A percentile compares a stretch with the other conserved stretches of the same genome.
These are phyloP conservation scores for Fusarium sp. DNA, from an alignment of 2,329 filamentous ascomycete species.

Conservation along the genomic window DNA sequence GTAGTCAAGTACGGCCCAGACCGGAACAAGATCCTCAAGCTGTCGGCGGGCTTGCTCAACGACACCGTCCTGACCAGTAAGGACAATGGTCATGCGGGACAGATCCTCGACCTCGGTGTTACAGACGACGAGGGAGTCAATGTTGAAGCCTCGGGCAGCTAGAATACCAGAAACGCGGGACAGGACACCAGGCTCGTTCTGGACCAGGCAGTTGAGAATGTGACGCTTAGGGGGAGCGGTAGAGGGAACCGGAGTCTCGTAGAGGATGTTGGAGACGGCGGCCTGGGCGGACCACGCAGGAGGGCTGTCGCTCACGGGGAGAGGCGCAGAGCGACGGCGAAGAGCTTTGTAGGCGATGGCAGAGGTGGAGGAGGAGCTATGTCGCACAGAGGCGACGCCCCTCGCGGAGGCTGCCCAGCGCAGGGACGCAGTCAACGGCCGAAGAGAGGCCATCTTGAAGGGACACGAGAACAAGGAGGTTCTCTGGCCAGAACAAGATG, in stretches of 20 bases:
- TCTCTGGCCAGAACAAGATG: constrained; percentile 48
- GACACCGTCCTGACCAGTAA: constrained; percentile 95
- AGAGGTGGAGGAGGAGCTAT: constrained; percentile 78
- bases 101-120: constrained; percentile 97
- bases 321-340: constrained; percentile 88
- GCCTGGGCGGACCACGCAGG: constrained; percentile 92
- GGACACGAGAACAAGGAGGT: constrained; percentile 40
- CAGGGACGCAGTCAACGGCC: constrained; percentile 59
- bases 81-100: constrained; percentile 98
- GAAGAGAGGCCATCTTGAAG: constrained; percentile 62
- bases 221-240: constrained; percentile 91
- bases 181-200: constrained; percentile 98
- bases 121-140: constrained; percentile 97
- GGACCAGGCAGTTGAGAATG: constrained; percentile 97
- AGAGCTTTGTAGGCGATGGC: constrained; percentile 98
- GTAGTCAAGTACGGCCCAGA: constrained; percentile 99
- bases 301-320: constrained; percentile 82
- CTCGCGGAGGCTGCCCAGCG: constrained; percentile 54
- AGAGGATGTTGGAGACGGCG: constrained; percentile 97
- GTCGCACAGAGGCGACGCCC: constrained; percentile 53
- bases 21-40: constrained; percentile 95
- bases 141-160: constrained; percentile 97
- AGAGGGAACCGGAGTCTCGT: constrained; percentile 93
- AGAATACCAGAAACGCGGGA: constrained; percentile 97
- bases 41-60: constrained; percentile 97